Evolutionary conservation across 495 filamentous ascomycete genomes (phyloP), one percentile per base, ranked within the genome.

Genomic region (Aspergillus avenaceus): DNA sequence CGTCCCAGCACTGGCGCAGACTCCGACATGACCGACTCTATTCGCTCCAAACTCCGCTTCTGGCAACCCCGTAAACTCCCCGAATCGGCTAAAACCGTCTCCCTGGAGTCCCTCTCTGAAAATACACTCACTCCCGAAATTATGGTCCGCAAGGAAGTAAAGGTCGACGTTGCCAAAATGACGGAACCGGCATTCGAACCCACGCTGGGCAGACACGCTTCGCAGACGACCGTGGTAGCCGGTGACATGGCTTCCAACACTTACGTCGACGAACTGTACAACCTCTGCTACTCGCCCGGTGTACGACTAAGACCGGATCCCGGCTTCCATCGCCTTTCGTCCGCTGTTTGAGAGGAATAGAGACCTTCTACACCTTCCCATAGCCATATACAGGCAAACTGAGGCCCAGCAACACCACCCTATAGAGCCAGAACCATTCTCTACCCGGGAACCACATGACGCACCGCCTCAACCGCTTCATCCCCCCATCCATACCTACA

Each of bases 111-210:
- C 0, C 50, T 67, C 21, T 48, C 67, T 26, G 52, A 67, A 6
- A 46, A 55, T 2, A 55, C 50, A 1, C 60, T 65, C 1, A 60
- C 75, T 21, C 66, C 75, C 7, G 76, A 76, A 40, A 84, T 82
- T 55, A 71, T 79, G 50, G 75, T 80, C 22, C 75, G 69, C 28
- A 77, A 75, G 43, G 76, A 79, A 51, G 73, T 79, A 26, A 66
- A 73, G 14, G 67, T 82, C 14, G 78, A 81, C 49, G 65, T 80
- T 22, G 71, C 64, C 0, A 63, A 67, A 42, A 41, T 73, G 8
- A 53, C 63, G 14, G 67, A 72, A 11, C 59, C 60, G 8, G 53
- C 54, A 1, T 47, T 52, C 5, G 57, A 64, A 16, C 56, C 61
- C 22, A 21, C 58, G 0, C 18, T 58, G 7, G 43, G 55, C 14